Evolutionary conservation across 2,329 filamentous ascomycete genomes (phyloP).

Genomic region (Coniochaeta hoffmannii): DNA sequence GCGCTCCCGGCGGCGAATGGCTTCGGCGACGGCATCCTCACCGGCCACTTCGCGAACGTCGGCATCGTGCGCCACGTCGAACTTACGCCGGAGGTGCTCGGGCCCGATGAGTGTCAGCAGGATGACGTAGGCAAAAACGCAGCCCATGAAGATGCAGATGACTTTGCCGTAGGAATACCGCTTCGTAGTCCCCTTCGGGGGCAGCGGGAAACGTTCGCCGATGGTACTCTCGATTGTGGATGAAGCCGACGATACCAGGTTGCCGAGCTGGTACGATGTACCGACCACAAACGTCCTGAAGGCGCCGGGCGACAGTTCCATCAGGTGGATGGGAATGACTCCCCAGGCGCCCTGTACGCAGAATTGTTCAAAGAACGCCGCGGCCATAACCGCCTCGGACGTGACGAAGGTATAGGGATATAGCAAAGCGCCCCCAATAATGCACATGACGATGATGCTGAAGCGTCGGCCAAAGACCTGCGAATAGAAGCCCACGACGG

Average conservation of each 20-base stretch:
- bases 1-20: conserved; percentile 12
- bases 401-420: conserved; percentile 75
- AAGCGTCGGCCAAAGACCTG: conserved; percentile 64
- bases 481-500: conserved; percentile 57
- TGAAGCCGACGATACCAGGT: conserved; percentile 61
- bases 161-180: conserved; percentile 74
- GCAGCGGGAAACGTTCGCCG: conserved; percentile 66
- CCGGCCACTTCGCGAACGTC: conserved; percentile 40
- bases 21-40: conserved; percentile 22
- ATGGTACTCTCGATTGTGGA: conserved; percentile 72
- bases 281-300: conserved; percentile 71
- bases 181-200: conserved; percentile 38
- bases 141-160: conserved; percentile 87
- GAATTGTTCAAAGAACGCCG: conserved; percentile 79
- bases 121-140: conserved; percentile 61
- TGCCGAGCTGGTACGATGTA: conserved; percentile 70
- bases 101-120: conserved; percentile 56
- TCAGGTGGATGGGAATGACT: conserved; percentile 69
- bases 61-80: conserved; percentile 41
- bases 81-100: conserved; percentile 43
- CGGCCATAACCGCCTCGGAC: conserved; percentile 59
- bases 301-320: conserved; percentile 65
- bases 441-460: conserved; percentile 57
- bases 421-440: conserved; percentile 65
- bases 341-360: conserved; percentile 73